Evolutionary conservation across 768 basidiomycete genomes (phyloP).

Genomic region (Suillus subalutaceus): DNA sequence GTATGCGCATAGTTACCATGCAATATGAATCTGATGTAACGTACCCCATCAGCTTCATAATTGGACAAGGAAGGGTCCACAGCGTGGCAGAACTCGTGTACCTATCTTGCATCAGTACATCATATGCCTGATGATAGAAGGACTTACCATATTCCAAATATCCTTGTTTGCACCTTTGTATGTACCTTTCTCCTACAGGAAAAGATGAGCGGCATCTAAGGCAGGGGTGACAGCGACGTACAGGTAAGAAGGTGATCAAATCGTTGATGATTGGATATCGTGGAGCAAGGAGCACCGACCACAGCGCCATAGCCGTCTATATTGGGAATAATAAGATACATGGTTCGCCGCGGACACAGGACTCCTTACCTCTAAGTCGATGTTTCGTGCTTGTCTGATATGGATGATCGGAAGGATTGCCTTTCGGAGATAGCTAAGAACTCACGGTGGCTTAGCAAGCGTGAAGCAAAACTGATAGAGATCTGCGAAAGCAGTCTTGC

Average conservation of each 20-base stretch:
- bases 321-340: slow-evolving; percentile 3
- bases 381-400: slow-evolving; percentile 66
- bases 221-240: slow-evolving; percentile 32
- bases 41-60: slow-evolving; percentile 78
- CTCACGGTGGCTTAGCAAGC: slow-evolving; percentile 74
- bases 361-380: slow-evolving; percentile 76
- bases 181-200: slow-evolving; percentile 44
- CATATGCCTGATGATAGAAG: not conserved
- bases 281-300: slow-evolving; percentile 73
- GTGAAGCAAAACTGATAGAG: slow-evolving; percentile 74
- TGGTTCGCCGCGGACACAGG: not conserved
- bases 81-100: slow-evolving; percentile 74
- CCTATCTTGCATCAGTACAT: slow-evolving; percentile 41
- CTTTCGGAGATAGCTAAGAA: slow-evolving; percentile 17
- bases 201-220: not conserved
- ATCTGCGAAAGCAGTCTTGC: slow-evolving; percentile 56
- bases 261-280: slow-evolving; percentile 69
- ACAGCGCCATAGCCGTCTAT: slow-evolving; percentile 72
- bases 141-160: slow-evolving; percentile 79
- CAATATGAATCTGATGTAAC: slow-evolving; percentile 24
- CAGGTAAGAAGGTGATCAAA: slow-evolving; percentile 67
- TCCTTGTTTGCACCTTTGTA: slow-evolving; percentile 86
- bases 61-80: slow-evolving; percentile 60
- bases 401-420: not conserved
- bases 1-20: slow-evolving; percentile 6